These are phyloP conservation scores for Beta macrorhiza DNA, from an alignment of 179 eudicot genomes.

Conservation along the genomic window DNA sequence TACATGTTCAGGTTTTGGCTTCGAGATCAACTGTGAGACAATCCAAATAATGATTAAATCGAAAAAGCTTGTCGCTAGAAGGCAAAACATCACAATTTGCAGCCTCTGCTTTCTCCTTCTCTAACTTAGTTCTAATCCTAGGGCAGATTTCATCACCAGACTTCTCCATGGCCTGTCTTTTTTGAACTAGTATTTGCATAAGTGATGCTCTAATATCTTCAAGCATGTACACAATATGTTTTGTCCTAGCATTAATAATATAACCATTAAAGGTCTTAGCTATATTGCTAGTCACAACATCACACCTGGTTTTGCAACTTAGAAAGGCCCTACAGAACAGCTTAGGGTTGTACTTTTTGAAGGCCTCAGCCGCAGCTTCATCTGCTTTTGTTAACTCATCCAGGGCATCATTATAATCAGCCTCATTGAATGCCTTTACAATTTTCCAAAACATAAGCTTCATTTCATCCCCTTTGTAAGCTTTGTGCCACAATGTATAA, in stretches of 20 bases:
- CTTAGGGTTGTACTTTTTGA: not conserved
- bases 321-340: not conserved
- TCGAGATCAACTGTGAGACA: too few species aligned
- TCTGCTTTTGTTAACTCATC: not conserved
- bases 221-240: not conserved
- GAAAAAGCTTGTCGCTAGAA: too few species aligned
- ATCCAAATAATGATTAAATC: too few species aligned
- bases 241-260: not conserved
- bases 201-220: not conserved
- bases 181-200: not conserved
- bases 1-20: too few species aligned
- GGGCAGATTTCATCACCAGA: not conserved
- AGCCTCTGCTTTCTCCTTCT: not conserved
- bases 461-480: too few species aligned
- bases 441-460: too few species aligned
- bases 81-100: not conserved
- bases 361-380: too few species aligned
- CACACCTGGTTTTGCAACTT: not conserved
- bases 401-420: not conserved
- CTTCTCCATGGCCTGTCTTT: not conserved
- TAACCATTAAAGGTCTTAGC: not conserved
- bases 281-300: not conserved
- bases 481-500: too few species aligned
- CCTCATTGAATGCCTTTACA: too few species aligned
- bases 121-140: not conserved